These are phyloP conservation scores for Diplocarpon rosae DNA, from an alignment of 2,329 filamentous ascomycete genomes.

Conservation along the genomic window DNA sequence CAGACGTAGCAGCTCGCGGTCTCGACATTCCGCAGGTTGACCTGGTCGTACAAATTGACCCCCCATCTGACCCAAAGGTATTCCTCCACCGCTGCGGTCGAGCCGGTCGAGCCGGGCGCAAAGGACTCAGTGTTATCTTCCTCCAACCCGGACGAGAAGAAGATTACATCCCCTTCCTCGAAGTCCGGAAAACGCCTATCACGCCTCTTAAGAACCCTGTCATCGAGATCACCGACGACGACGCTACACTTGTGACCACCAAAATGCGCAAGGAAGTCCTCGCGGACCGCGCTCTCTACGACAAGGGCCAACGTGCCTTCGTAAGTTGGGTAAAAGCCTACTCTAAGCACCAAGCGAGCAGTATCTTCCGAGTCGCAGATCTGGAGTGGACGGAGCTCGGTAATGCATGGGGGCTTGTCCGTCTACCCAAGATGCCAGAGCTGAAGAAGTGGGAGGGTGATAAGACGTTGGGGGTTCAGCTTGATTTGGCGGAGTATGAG, in stretches of 20 bases:
- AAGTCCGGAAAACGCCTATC: constrained; percentile 79
- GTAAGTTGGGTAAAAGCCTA: constrained; percentile 91
- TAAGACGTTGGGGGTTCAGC: constrained; percentile 46
- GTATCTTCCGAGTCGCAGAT: constrained; percentile 76
- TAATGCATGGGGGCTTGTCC: constrained; percentile 74
- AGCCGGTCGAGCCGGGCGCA: constrained; percentile 78
- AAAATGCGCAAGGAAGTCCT: constrained; percentile 49
- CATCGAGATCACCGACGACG: constrained; percentile 46
- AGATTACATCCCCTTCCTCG: constrained; percentile 80
- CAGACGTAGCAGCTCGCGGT: constrained; percentile 81
- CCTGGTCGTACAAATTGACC: constrained; percentile 81
- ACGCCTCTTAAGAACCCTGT: constrained; percentile 45
- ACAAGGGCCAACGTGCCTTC: constrained; percentile 84
- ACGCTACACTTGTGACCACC: constrained; percentile 46
- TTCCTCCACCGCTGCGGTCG: constrained; percentile 91
- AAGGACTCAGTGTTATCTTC: constrained; percentile 76
- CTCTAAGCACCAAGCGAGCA: constrained; percentile 78
- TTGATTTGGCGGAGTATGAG: constrained; percentile 57
- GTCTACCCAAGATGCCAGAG: constrained; percentile 90
- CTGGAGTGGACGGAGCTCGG: constrained; percentile 79
- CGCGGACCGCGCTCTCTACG: constrained; percentile 47
- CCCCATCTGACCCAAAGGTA: constrained; percentile 77
- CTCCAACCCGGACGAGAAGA: constrained; percentile 78
- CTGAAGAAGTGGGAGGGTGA: constrained; percentile 63
- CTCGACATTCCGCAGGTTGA: constrained; percentile 89